Percentiles rank a stretch among this genome's conserved stretches.
Evolutionary conservation across 1,139 yeast genomes (phyloP).

Genomic region (Pichia sp.): DNA sequence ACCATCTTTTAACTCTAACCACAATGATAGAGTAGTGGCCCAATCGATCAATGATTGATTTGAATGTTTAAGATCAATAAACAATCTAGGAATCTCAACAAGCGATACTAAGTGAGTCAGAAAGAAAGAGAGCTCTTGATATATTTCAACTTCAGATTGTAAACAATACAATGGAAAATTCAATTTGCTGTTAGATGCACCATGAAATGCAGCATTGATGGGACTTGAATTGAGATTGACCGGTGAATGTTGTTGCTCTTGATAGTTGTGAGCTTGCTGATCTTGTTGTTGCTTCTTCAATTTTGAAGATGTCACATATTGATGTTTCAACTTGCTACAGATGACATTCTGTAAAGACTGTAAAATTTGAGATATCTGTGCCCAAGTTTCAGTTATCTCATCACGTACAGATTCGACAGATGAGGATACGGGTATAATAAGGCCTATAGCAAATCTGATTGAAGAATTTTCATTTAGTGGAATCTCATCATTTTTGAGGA

Average conservation of each 20-base stretch:
- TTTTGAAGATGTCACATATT: slow-evolving; percentile 17
- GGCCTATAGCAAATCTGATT: slow-evolving; percentile 40
- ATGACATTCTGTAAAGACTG: slow-evolving; percentile 35
- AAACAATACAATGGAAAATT: slow-evolving; percentile 32
- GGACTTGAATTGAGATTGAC: neutral
- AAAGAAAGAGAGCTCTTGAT: slow-evolving; percentile 31
- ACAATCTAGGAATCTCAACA: slow-evolving; percentile 41
- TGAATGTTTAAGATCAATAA: slow-evolving; percentile 25
- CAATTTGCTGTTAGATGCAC: slow-evolving; percentile 9
- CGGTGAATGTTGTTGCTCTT: slow-evolving; percentile 1
- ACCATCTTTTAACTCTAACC: slow-evolving; percentile 53
- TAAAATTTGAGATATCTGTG: slow-evolving; percentile 37
- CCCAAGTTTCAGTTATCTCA: slow-evolving; percentile 43
- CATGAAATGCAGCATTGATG: neutral
- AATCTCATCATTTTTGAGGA: slow-evolving; percentile 15
- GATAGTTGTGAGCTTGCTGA: neutral
- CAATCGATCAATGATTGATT: slow-evolving; percentile 36
- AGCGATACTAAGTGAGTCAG: slow-evolving; percentile 36
- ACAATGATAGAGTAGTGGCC: slow-evolving; percentile 45
- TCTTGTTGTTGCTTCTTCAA: slow-evolving; percentile 20
- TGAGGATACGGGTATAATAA: slow-evolving; percentile 40
- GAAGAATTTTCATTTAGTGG: slow-evolving; percentile 17
- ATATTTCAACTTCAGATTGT: slow-evolving; percentile 39
- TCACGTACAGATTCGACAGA: slow-evolving; percentile 31
- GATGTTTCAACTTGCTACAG: slow-evolving; percentile 32